Conservation (phyloP, 805 yeast genomes). For the Candida wancherniae region DNA sequence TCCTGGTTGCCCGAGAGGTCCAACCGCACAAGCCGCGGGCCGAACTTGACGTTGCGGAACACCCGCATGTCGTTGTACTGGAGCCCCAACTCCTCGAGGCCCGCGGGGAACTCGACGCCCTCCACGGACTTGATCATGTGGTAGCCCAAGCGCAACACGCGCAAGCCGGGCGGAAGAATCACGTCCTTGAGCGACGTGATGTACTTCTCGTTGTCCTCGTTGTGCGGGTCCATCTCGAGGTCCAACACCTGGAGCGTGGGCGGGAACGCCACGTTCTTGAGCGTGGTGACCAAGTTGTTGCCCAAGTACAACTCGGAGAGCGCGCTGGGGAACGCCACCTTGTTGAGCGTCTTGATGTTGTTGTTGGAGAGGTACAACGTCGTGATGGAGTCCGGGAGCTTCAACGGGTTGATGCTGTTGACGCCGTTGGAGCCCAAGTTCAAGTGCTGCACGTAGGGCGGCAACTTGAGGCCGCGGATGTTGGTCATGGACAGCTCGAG, state of each 20-base stretch:
- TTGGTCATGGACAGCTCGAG: conserved; percentile 42
- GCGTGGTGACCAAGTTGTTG: conserved; percentile 39
- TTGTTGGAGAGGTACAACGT: conserved; percentile 34
- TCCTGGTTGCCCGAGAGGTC: conserved; percentile 42
- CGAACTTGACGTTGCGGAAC: conserved; percentile 34
- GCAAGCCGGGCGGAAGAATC: conserved; percentile 31
- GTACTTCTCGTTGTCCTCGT: conserved; percentile 38
- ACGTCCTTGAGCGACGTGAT: conserved; percentile 40
- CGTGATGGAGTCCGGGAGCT: conserved; percentile 38
- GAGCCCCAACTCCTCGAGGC: conserved; percentile 28
- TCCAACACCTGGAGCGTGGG: conserved; percentile 35
- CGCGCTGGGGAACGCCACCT: conserved; percentile 35
- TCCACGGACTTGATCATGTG: conserved; percentile 38
- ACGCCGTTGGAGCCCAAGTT: conserved; percentile 38
- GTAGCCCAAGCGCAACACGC: conserved; percentile 34
- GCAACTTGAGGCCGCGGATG: conserved; percentile 40
- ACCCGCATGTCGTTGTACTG: conserved; percentile 37
- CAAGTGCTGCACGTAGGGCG: conserved; percentile 26
- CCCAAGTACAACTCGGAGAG: conserved; percentile 36
- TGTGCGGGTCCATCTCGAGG: conserved; percentile 38
- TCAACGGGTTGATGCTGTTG: conserved; percentile 41
- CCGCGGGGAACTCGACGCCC: conserved; percentile 34
- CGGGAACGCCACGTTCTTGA: conserved; percentile 41
- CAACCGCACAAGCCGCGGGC: conserved; percentile 27
- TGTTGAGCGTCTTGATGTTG: conserved; percentile 41